These are phyloP conservation scores for Entophlyctis helioformis DNA, from an alignment of 192 early-diverging fungal genomes.

Conservation along the genomic window DNA sequence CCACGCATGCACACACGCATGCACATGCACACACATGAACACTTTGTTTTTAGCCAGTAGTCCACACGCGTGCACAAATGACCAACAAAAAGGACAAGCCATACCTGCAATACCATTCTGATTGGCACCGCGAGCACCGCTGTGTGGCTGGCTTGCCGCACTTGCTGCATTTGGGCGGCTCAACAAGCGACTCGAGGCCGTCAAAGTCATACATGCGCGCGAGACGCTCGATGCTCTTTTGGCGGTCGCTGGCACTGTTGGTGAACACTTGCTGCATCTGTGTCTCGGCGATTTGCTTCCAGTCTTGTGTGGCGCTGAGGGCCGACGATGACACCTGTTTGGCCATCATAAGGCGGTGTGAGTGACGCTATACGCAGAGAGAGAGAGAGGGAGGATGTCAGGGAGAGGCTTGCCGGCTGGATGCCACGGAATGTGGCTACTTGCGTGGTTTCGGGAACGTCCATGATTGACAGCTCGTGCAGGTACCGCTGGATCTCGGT, in stretches of 20 bases:
- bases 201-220: constrained; percentile 27
- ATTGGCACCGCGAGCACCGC: constrained; percentile 34
- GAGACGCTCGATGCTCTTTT: constrained; percentile 8
- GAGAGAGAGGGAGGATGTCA: background rate
- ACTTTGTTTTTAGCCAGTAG: too few species aligned
- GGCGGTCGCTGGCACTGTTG: background rate
- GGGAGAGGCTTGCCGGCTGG: background rate
- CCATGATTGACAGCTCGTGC: constrained; percentile 30
- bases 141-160: constrained; percentile 28
- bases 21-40: too few species aligned
- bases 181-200: constrained; percentile 19
- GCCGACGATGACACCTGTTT: too few species aligned
- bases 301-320: too few species aligned
- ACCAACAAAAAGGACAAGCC: too few species aligned
- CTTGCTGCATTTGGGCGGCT: constrained; percentile 30
- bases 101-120: constrained; percentile 42
- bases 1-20: too few species aligned
- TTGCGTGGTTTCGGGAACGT: constrained; percentile 4
- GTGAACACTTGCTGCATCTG: too few species aligned
- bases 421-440: too few species aligned
- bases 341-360: background rate
- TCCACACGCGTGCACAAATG: too few species aligned
- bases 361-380: background rate
- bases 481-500: constrained; percentile 26
- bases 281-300: too few species aligned